A percentile compares a stretch with the other conserved stretches of the same genome.
These are phyloP conservation scores for Mycena alexandri DNA, from an alignment of 768 basidiomycete genomes.

Conservation along the genomic window DNA sequence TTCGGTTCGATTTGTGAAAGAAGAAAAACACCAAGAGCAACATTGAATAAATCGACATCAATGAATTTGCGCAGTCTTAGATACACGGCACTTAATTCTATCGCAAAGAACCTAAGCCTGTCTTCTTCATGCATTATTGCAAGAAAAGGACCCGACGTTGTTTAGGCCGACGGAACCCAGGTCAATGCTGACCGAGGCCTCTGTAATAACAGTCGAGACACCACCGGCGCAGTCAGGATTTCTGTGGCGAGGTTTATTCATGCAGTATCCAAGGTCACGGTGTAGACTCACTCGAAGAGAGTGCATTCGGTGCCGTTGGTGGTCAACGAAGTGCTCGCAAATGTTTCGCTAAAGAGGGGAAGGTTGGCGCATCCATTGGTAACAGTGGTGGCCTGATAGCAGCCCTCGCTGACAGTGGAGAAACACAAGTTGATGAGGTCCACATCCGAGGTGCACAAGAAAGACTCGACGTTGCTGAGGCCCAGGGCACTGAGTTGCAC, in stretches of 20 bases:
- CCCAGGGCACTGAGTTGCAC: conserved; percentile 28
- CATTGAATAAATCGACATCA: no score
- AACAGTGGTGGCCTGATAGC: conserved; percentile 26
- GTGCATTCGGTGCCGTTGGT: conserved; percentile 26
- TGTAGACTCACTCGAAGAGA: conserved; percentile 26
- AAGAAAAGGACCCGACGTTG: conserved; percentile 13
- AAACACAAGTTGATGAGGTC: conserved; percentile 30
- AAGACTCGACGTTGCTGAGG: conserved; percentile 26
- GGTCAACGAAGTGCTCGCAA: conserved; percentile 12
- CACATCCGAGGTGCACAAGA: conserved; percentile 31
- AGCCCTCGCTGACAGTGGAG: conserved; percentile 4
- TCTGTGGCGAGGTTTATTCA: background rate
- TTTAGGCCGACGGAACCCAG: conserved; percentile 5
- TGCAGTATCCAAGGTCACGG: background rate
- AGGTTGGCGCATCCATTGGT: conserved; percentile 25
- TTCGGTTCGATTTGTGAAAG: no score
- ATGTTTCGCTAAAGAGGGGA: conserved; percentile 16
- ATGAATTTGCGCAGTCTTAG: no score
- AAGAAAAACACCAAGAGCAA: no score
- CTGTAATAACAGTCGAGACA: background rate
- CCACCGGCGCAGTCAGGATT: conserved; percentile 13
- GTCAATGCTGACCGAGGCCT: background rate
- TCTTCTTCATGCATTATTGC: background rate
- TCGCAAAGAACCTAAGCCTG: no score
- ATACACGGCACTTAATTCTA: no score